Evolutionary conservation across 176 grass and related monocot genomes (phyloP).

Genomic region (Oryza glumipatula): DNA sequence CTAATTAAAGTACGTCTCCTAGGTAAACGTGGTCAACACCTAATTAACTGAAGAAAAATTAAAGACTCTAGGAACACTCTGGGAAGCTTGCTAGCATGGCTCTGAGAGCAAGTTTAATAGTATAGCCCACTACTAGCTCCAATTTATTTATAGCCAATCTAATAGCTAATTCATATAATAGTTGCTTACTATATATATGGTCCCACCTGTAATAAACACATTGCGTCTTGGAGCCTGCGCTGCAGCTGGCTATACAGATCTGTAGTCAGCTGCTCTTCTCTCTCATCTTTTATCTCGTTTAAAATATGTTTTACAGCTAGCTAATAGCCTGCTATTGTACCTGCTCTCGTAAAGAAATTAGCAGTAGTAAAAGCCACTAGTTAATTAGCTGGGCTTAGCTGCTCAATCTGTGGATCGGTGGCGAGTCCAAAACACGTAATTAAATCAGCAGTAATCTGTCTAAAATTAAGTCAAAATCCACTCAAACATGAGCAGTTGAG

Average conservation of each 20-base stretch:
- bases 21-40: not conserved
- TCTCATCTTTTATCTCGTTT: too few species aligned
- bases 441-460: not conserved
- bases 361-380: not conserved
- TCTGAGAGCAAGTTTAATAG: not conserved
- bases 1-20: not conserved
- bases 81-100: not conserved
- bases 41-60: not conserved
- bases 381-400: not conserved
- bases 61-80: not conserved
- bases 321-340: too few species aligned
- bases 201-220: too few species aligned
- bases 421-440: not conserved
- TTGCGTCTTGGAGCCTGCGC: too few species aligned
- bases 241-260: too few species aligned
- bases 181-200: too few species aligned
- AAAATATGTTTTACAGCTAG: too few species aligned
- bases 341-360: not conserved
- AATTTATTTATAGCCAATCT: too few species aligned
- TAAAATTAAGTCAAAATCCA: constrained; percentile 1
- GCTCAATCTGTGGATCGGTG: not conserved
- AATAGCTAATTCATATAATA: too few species aligned
- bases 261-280: too few species aligned
- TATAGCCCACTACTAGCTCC: too few species aligned
- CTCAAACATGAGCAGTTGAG: not conserved